Evolutionary conservation across 306 rosid genomes (phyloP), one percentile per base, ranked within the genome.

Genomic region (Sindora glabra): DNA sequence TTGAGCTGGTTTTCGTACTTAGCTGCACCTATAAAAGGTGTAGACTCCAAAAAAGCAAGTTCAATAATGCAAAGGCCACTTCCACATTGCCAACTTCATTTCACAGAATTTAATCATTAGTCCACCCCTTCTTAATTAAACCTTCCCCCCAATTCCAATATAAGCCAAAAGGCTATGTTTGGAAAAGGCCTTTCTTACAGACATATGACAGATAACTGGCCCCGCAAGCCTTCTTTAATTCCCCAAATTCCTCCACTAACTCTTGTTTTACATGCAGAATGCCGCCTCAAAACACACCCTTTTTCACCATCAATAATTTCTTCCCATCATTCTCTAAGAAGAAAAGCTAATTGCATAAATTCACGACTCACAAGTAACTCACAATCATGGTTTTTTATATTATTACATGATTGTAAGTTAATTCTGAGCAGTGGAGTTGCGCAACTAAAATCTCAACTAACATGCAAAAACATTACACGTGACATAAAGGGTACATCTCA

Each of bases 1-100:
- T 67, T 75, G 83, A 81, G 89, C 75, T 79, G 70, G 86, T 74
- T 79, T 64, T 67, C 70, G 91, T 83, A 87, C 89, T 79, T 83
- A 15, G 60, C 79, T 69, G 67, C 64, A 67, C 64, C 46, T 18
- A 24, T 3, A 10, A 62, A 63, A 69, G 40, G 3, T 32, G 59
- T 40, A 65, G n/a, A 69, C 79, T 64, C 42, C 54, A 38, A 14
- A 76, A n/a, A 72, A 59, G 71, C 62, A 59, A 44, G 29, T 55
- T 81, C 81, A 75, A 79, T 77, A 47, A 81, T 77, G 71, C 26
- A 61, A 73, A 46, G 71, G 68, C 72, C 71, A 73, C 78, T 75
- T 65, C 70, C 27, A 76, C 59, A 67, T 73, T 77, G 75, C 71
- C 53, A 39, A 71, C 75, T 82, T 78, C 80, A 76, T 75, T 68